These are phyloP conservation scores for Lactifluus subvellereus DNA, from an alignment of 768 basidiomycete species.

Conservation along the genomic window DNA sequence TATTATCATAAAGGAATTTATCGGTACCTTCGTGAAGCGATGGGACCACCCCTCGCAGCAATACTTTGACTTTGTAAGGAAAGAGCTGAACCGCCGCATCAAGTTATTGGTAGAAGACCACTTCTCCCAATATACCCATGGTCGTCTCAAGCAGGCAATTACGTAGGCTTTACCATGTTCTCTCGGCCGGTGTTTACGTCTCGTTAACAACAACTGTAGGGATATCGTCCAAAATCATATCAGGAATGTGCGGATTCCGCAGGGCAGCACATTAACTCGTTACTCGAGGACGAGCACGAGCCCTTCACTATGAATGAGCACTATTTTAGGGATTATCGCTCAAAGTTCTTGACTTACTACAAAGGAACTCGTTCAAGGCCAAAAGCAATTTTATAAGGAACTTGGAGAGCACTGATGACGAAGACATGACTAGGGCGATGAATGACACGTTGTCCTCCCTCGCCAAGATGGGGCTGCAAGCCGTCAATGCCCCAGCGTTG, in stretches of 20 bases:
- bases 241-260: conserved; percentile 1
- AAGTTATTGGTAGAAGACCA: conserved; percentile 19
- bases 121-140: conserved; percentile 25
- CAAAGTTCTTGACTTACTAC: conserved; percentile 48
- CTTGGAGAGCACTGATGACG: neutral
- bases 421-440: neutral
- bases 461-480: conserved; percentile 36
- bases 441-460: conserved; percentile 34
- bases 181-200: neutral
- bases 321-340: conserved; percentile 31
- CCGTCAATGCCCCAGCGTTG: conserved; percentile 38
- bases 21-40: conserved; percentile 15
- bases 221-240: conserved; percentile 11
- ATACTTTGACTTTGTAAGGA: conserved; percentile 24
- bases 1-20: conserved; percentile 26
- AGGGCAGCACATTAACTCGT: conserved; percentile 5
- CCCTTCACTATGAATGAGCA: conserved; percentile 28
- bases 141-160: conserved; percentile 22
- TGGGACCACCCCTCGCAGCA: conserved; percentile 24
- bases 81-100: conserved; percentile 20
- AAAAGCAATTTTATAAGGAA: neutral
- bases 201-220: neutral
- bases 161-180: conserved; percentile 6
- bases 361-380: conserved; percentile 29
- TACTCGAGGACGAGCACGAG: conserved; percentile 14